phyloP scores from a whole-genome alignment of 495 filamentous ascomycete genomes.

The Parathielavia appendiculata region DNA sequence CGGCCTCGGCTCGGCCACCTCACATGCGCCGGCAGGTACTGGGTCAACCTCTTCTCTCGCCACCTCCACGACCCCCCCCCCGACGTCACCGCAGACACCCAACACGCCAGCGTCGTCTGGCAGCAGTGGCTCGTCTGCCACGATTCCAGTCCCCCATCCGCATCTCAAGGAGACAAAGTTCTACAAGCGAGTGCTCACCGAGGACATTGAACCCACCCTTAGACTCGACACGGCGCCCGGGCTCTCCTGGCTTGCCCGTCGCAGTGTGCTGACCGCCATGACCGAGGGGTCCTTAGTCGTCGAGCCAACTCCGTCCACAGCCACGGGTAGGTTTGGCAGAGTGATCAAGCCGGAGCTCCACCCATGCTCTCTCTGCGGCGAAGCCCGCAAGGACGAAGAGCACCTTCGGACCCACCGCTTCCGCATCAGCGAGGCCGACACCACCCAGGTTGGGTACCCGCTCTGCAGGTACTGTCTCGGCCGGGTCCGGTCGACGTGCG shows the following conservation, averaged over 20 bases:
- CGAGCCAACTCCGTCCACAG: slow-evolving; percentile 67
- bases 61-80: slow-evolving; percentile 33
- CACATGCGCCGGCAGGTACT: slow-evolving; percentile 27
- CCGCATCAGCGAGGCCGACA: slow-evolving; percentile 76
- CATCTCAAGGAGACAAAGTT: slow-evolving; percentile 82
- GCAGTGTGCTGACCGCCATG: slow-evolving; percentile 75
- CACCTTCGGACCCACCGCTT: slow-evolving; percentile 83
- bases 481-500: slow-evolving; percentile 80
- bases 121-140: slow-evolving; percentile 36
- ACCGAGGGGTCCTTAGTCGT: slow-evolving; percentile 83
- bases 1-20: slow-evolving; percentile 39
- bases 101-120: slow-evolving; percentile 46
- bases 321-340: slow-evolving; percentile 38
- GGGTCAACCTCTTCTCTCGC: slow-evolving; percentile 43
- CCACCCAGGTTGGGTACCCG: slow-evolving; percentile 75
- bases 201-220: slow-evolving; percentile 93
- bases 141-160: slow-evolving; percentile 29
- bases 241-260: slow-evolving; percentile 85
- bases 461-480: slow-evolving; percentile 81
- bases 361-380: slow-evolving; percentile 85
- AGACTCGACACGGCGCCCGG: slow-evolving; percentile 84
- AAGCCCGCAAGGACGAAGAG: slow-evolving; percentile 61
- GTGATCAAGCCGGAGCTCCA: slow-evolving; percentile 56
- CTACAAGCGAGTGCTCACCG: slow-evolving; percentile 79
- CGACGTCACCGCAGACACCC: slow-evolving; percentile 47